These are phyloP conservation scores for Russula olivacea DNA, from an alignment of 768 basidiomycete genomes.

Conservation along the genomic window DNA sequence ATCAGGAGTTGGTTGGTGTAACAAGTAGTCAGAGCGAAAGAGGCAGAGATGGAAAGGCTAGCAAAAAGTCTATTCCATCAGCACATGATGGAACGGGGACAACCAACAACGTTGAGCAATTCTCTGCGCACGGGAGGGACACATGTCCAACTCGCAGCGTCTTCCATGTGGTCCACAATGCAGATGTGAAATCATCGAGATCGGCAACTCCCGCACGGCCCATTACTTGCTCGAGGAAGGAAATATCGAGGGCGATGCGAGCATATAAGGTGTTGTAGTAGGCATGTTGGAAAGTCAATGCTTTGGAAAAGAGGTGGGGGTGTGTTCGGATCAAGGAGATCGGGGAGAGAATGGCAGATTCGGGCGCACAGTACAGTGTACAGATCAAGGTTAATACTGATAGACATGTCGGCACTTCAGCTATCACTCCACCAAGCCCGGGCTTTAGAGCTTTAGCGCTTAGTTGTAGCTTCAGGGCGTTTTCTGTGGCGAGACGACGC, in stretches of 20 bases:
- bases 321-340: conserved; percentile 82
- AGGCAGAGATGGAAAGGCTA: conserved; percentile 84
- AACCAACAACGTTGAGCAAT: background rate
- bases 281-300: conserved; percentile 57
- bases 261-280: conserved; percentile 90
- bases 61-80: conserved; percentile 24
- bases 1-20: conserved; percentile 48
- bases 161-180: conserved; percentile 86
- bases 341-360: conserved; percentile 85
- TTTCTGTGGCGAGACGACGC: too few relatives aligned
- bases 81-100: background rate
- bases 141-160: conserved; percentile 55
- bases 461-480: too few relatives aligned
- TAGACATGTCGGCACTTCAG: too few relatives aligned
- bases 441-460: too few relatives aligned
- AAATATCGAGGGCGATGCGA: conserved; percentile 68
- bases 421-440: too few relatives aligned
- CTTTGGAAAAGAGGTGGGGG: conserved; percentile 70
- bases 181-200: conserved; percentile 82
- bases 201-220: conserved; percentile 71
- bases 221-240: conserved; percentile 80
- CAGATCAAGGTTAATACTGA: too few relatives aligned
- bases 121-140: conserved; percentile 44
- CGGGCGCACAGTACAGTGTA: too few relatives aligned
- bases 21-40: conserved; percentile 91